Base-by-base conservation (phyloP, 768 basidiomycete genomes). In the Boletus sp. region DNA sequence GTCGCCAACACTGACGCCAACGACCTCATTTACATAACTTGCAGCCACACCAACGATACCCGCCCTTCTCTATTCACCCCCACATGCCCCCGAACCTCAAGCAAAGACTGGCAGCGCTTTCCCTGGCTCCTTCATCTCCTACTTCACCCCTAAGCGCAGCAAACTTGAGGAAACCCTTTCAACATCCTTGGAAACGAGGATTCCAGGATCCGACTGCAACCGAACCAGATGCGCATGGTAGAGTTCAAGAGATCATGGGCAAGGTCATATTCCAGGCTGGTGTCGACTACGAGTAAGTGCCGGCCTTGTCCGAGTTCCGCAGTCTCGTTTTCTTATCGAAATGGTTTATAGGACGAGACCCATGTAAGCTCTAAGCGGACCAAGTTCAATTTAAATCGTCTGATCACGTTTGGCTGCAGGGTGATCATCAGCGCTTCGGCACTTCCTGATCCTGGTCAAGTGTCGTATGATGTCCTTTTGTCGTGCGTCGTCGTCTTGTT, bases 191-290 rank as follows among this genome's bases (percentile, higher is more conserved):
- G 81, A 85, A 77, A 62, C 75, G 76, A 48, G 67, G 64, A 7
- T 71, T 61, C 48, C 71, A 68, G 36, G 62, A 61, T 40, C 64
- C 57, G 4, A 60, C 60, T 50, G 63, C 58, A 55, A 53, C 64
- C 52, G 68, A 67, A 57, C 67, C 68, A 50, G 64, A 61, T 64
- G 71, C 57, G 7, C 64, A 67, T 45, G 79, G 83, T 44, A 76
- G 73, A 57, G 71, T 90, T 12, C 85, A 89, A 59, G 81, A 85
- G 15, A 80, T 88, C 30, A 81, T 94, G 77, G 67, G 75, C 39
- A 83, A 77, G 69, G 77, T 94, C 74, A 91, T 94, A 45, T 92
- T 89, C 64, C 92, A 92, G 68, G 92, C 92, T 44, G 92, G 92
- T 2, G 88, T 92, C 55, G 92, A 94, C 74, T 93, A 84, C 61